Percentiles rank a stretch among this genome's conserved stretches.
Conservation (phyloP, 306 rosid species). For the Rosa rugosa region DNA sequence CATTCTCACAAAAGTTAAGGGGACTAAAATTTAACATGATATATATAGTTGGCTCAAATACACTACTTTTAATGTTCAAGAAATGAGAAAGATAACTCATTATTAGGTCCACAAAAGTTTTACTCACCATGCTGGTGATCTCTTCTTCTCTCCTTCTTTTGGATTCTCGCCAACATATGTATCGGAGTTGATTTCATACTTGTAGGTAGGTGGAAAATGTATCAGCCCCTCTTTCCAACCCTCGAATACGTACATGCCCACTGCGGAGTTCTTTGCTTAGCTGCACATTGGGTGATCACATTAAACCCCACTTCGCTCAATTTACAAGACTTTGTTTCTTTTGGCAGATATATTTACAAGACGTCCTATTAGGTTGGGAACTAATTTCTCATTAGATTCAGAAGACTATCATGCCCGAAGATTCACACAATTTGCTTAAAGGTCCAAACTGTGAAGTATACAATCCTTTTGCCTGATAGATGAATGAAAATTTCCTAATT, state of each 20-base stretch:
- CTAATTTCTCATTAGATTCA: background rate
- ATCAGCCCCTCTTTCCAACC: constrained; percentile 92
- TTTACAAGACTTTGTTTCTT: background rate
- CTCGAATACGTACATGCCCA: constrained; percentile 77
- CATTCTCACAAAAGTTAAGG: background rate
- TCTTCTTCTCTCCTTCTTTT: constrained; percentile 83
- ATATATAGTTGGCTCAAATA: background rate
- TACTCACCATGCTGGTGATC: constrained; percentile 96
- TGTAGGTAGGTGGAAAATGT: constrained; percentile 90
- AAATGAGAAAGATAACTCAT: background rate
- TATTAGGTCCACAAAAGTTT: background rate
- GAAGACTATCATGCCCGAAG: background rate
- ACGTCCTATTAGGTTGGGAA: background rate
- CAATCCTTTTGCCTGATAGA: constrained; percentile 1
- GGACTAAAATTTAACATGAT: background rate
- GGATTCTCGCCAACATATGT: constrained; percentile 74
- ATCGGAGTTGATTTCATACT: constrained; percentile 69
- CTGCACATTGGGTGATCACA: constrained; percentile 38
- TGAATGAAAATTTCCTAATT: background rate
- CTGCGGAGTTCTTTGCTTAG: constrained; percentile 64
- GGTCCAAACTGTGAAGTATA: background rate
- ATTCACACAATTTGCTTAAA: background rate
- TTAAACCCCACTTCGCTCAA: constrained; percentile 8
- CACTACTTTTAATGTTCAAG: background rate
- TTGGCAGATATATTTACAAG: background rate